These are phyloP conservation scores for Vitis riparia DNA, from an alignment of 164 flowering plant species.

Conservation along the genomic window DNA sequence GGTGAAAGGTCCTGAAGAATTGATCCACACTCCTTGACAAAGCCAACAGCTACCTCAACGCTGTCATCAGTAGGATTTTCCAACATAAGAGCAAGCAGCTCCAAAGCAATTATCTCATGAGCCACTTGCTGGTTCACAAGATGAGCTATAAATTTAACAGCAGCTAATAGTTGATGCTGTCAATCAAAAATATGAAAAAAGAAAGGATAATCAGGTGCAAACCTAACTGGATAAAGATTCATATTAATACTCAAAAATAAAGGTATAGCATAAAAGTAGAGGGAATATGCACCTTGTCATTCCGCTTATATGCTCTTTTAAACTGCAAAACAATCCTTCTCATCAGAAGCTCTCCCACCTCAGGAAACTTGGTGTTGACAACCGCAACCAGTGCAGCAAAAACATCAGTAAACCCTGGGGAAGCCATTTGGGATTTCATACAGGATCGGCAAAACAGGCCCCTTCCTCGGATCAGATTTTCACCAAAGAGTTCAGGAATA, in stretches of 20 bases:
- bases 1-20: conserved; percentile 89
- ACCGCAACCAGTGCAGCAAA: conserved; percentile 93
- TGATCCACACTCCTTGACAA: conserved; percentile 93
- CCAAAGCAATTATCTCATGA: conserved; percentile 88
- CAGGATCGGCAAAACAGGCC: conserved; percentile 94
- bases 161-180: conserved; percentile 87
- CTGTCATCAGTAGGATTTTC: conserved; percentile 94
- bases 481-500: conserved; percentile 82
- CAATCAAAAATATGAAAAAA: background rate
- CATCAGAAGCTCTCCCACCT: conserved; percentile 81
- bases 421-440: conserved; percentile 98
- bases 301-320: conserved; percentile 92
- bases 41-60: conserved; percentile 96
- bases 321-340: conserved; percentile 86
- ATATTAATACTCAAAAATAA: background rate
- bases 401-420: conserved; percentile 90
- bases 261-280: background rate
- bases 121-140: conserved; percentile 96
- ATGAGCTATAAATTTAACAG: conserved; percentile 90
- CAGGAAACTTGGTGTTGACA: conserved; percentile 91
- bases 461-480: conserved; percentile 87
- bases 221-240: background rate
- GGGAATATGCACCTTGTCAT: conserved; percentile 67
- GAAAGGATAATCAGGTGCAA: conserved; percentile 1
- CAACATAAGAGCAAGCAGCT: conserved; percentile 73